Evolutionary conservation across 2,329 filamentous ascomycete species (phyloP), one percentile per base, ranked within the genome.

Genomic region (Aspergillus calidoustus): DNA sequence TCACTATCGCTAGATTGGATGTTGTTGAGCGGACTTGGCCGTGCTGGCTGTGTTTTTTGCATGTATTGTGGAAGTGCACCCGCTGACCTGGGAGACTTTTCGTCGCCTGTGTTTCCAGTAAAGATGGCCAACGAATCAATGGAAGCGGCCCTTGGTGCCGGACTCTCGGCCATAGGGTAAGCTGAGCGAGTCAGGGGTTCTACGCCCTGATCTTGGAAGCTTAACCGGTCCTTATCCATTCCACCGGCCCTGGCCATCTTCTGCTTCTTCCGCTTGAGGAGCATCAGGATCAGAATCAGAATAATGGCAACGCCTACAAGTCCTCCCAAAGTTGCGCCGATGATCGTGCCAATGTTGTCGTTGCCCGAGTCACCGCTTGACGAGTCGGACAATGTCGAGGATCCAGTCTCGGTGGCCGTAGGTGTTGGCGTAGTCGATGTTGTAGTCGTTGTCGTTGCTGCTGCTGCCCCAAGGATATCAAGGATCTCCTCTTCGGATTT

Each of bases 241-340:
- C 85, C 83, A 44, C 77, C 72, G 57, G 83, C 82, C 54, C 81
- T 78, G 58, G 64, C 64, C 48, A 69, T 61, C 53, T 81, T 84
- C 68, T 84, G 83, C 73, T 85, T 87, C 68, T 85, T 83, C 62
- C 83, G 84, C 71, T 86, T 84, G 25, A 93, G 78, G 30, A 90
- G 81, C 54, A 95, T 80, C 22, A 97, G 83, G n/a, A 92, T 73
- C 1, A 91, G 74, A 28, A 91, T 82, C n/a, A 96, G 80, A 7
- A 97, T 73, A 0, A 87, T 78, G 22, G 90, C 87, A 56, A 92
- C 80, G 19, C 91, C 92, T 56, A 91, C 85, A 23, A 97, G 87
- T n/a, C 89, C 88, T 13, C 93, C 93, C 1, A 98, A 83, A 0
- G 91, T 91, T 54, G 91, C 91, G 38, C 91, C 93, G 1, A 97